phyloP scores from a whole-genome alignment of 23 red algal species.

The Chondrus crispus region DNA sequence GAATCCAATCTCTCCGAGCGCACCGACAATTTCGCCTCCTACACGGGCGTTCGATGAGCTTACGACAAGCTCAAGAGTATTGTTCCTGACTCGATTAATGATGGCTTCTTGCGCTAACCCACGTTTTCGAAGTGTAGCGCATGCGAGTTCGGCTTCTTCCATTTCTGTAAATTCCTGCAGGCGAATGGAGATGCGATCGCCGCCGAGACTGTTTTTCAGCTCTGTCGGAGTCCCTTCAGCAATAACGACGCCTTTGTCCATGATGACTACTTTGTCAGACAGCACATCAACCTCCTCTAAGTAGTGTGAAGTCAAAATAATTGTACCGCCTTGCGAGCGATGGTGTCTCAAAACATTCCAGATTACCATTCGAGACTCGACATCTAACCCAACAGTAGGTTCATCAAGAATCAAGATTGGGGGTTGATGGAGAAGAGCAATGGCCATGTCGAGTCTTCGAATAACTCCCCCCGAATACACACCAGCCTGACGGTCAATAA shows the following conservation, averaged over 20 bases:
- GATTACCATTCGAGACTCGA: conserved; percentile 69
- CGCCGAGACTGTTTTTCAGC: conserved; percentile 79
- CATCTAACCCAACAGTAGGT: conserved; percentile 86
- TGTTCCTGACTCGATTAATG: conserved; percentile 75
- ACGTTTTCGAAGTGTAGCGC: conserved; percentile 8
- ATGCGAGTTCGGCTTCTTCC: conserved; percentile 57
- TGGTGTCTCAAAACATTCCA: conserved; percentile 69
- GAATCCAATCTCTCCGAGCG: conserved; percentile 60
- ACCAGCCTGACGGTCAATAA: conserved; percentile 84
- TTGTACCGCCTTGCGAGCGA: conserved; percentile 60
- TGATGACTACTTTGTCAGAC: conserved; percentile 80
- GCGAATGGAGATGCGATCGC: conserved; percentile 83
- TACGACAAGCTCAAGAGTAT: conserved; percentile 85
- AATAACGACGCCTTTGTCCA: conserved; percentile 85
- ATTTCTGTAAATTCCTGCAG: conserved; percentile 81
- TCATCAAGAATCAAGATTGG: conserved; percentile 95
- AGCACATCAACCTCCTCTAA: conserved; percentile 95
- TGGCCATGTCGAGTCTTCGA: conserved; percentile 90
- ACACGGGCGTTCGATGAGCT: conserved; percentile 27
- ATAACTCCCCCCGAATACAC: conserved; percentile 86
- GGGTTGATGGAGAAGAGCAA: conserved; percentile 80
- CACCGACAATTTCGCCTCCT: conserved; percentile 38
- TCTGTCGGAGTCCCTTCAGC: conserved; percentile 67
- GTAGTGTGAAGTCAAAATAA: conserved; percentile 91
- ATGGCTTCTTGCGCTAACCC: conserved; percentile 54